A percentile compares a stretch with the other conserved stretches of the same genome.
phyloP scores from a whole-genome alignment of 2,329 filamentous ascomycete species.

The Cercospora citrullina region DNA sequence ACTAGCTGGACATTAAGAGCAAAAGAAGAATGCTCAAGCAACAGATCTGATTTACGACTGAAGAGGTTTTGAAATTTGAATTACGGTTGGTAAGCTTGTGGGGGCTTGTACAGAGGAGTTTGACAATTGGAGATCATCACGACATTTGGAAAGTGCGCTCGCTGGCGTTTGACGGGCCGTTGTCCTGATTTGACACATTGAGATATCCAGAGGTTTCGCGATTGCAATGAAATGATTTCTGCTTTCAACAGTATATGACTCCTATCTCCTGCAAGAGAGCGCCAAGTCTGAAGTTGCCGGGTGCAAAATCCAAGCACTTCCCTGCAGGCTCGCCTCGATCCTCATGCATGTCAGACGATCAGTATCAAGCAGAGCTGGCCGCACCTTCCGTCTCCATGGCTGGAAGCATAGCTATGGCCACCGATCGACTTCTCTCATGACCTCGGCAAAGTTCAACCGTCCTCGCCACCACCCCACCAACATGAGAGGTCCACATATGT shows the following conservation, averaged over 20 bases:
- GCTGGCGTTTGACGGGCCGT: background rate
- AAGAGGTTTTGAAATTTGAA: background rate
- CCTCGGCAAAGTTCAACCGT: constrained; percentile 1
- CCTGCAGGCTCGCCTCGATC: background rate
- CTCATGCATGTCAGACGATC: background rate
- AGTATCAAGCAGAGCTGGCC: background rate
- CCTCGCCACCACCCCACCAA: background rate
- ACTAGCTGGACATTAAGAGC: background rate
- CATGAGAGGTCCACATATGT: background rate
- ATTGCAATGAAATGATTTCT: constrained; percentile 6
- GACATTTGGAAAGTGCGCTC: background rate
- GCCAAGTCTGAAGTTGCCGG: background rate
- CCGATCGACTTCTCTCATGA: background rate
- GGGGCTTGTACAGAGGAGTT: constrained; percentile 5
- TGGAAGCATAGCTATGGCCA: background rate
- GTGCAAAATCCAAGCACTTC: background rate
- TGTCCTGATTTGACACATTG: constrained; percentile 5
- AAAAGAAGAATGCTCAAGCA: background rate
- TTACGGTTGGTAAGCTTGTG: background rate
- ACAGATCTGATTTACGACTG: background rate
- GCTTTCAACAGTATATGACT: background rate
- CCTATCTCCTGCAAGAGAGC: background rate
- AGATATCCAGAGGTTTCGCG: constrained; percentile 9
- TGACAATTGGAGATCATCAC: background rate
- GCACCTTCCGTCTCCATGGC: background rate